Base-by-base conservation (phyloP, 164 flowering plant species). In the Chimonanthus praecox region DNA sequence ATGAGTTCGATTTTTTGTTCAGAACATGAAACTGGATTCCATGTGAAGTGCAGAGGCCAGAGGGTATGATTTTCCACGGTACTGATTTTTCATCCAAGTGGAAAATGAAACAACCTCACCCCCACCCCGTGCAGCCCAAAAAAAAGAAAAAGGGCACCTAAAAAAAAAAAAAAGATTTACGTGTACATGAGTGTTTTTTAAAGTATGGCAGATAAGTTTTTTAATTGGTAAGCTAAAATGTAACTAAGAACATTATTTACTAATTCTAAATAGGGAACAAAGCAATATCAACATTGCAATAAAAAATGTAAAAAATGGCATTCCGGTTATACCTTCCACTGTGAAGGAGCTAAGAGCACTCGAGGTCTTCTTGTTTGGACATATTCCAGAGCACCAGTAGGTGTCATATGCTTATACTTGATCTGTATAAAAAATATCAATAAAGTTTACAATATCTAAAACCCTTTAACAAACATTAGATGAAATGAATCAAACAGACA, bases 291-390 rank as follows among this genome's bases (percentile, higher is more conserved):
- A 33, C 43, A 62, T 20, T 63, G 20, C 21, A 3, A 63, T 63
- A 63, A 6, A 33, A 63, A 7, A 18, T 21, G 21, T 63, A 63
- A 63, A 63, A 20, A 20, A 33, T 33, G 33, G 60, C 11, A 54
- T 4, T 54, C 58, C 33, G 33, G 16, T 20, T 66, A 62, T 84
- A 91, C 98, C 89, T 91, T 81, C 94, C 94, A 84, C 82, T 93
- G 97, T 21, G 93, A 78, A 46, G 93, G 60, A 46, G 98, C 97
- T 80, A 93, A 80, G 68, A 88, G 88, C 70, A 93, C 97, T 79
- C 98, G 87, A 20, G 94, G 90, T 60, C 98, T 79, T 47, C 87
- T 86, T 60, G 94, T 88, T 72, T 78, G 85, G 72, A 93, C 89
- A 76, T 87, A 81, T 16, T 76, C 81, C 65, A 81, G 89, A 8